Evolutionary conservation across 371 early-diverging fungal genomes (phyloP), one percentile per base, ranked within the genome.

Genomic region (Mucor racemosus): DNA sequence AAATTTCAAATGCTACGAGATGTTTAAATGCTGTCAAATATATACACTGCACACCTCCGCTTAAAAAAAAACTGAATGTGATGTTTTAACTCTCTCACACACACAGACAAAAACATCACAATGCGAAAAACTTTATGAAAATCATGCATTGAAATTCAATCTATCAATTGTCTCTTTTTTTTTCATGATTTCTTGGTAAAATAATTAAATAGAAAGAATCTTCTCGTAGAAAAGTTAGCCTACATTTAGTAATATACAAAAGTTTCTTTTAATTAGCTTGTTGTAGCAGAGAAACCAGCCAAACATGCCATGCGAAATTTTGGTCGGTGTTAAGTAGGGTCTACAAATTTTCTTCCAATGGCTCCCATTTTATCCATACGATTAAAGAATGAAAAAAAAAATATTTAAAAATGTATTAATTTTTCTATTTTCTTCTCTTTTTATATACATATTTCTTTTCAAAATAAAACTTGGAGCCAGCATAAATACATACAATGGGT

Each of bases 301-400:
- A 50, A 50, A 50, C 50, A 50, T 50, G 50, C 50, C 50, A 50
- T 44, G 44, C 44, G 44, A 44, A 44, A 44, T 44, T 17, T 17
- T 50, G 4, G 21, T 50, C 50, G 50, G 50, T 50, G 50, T 50
- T 50, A 4, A 26, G 26, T 26, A 26, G 26, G 26, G 26, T 26
- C 13, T 50, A 19, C 26, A 26, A 21, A 38, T 38, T 34, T 31
- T 21, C 53, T 62, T 36, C 50, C 50, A 62, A 26, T 48, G 7
- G 39, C 26, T 53, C 11, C 26, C 53, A 11, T 31, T 62, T 31
- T 39, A 62, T 50, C 62, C 62, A 48, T 50, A 50, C 62, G 50
- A 41, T 38, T 56, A 26, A 26, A 26, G 3, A 26, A 1, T 36
- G n/a, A 17, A 44, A 44, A 35, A 55, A 55, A 55, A 33, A 34